Evolutionary conservation across 2,329 filamentous ascomycete species (phyloP), one percentile per base, ranked within the genome.

Genomic region (Aspergillus sojae): DNA sequence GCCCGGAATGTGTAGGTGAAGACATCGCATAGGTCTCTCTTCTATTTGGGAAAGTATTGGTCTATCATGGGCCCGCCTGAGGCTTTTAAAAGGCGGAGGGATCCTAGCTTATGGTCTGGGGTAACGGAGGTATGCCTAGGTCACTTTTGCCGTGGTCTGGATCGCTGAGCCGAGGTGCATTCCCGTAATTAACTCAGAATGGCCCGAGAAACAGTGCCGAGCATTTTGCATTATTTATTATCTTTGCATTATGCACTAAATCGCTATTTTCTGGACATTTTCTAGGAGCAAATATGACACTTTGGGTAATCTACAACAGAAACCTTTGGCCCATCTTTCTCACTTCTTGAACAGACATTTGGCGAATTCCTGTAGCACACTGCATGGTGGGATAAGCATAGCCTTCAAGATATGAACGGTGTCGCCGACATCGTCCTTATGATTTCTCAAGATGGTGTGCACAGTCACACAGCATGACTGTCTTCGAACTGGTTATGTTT

Each of bases 1-100:
- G 72, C 7, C 72, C 69, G n/a, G 79, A 92, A 92, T 57, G 39
- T 28, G 50, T 36, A n/a, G 53, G 26, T 30, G 62, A 77, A 69
- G 53, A 79, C 73, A 58, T 76, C 71, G 54, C 75, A 63, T 45
- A 26, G 48, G 28, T 52, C 32, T 32, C n/a, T 34, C 2, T 5
- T 52, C 16, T 52, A 32, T 28, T 23, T 50, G 26, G 46, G 46
- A 48, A 26, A 48, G 23, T 26, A 28, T 28, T 12, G 23, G 45
- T 41, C 12, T 11, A 48, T 48, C 12, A 48, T 52, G 48, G 48
- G 48, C 14, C 48, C 16, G 48, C 7, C 26, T 30, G 14, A 26
- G 28, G 28, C 16, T 32, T 52, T 52, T 48, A 28, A 52, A 52
- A 52, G 16, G 48, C 19, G 28, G 48, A 52, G 14, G 16, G 28